A percentile compares a stretch with the other conserved stretches of the same genome.
These are phyloP conservation scores for Plicaturopsis crispa DNA, from an alignment of 768 basidiomycete genomes.

Conservation along the genomic window DNA sequence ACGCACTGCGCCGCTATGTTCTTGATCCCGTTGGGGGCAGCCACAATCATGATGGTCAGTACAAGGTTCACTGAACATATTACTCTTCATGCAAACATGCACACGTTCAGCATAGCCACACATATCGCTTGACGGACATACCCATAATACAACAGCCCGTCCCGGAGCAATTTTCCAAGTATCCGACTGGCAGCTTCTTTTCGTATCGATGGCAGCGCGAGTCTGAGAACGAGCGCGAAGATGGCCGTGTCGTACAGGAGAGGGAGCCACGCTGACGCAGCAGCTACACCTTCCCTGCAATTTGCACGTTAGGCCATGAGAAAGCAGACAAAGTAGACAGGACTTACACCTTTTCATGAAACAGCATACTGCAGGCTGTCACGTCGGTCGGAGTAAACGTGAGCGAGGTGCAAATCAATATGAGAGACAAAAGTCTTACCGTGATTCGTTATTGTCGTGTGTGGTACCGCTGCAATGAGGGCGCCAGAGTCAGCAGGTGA, in stretches of 20 bases:
- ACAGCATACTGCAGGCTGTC: conserved; percentile 35
- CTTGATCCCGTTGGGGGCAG: conserved; percentile 19
- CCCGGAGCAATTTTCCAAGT: conserved; percentile 14
- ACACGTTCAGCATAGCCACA: conserved; percentile 1
- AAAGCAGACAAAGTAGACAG: no score
- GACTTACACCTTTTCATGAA: no score
- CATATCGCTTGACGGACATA: conserved; percentile 3
- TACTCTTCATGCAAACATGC: no score
- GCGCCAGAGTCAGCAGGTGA: no score
- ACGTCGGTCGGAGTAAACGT: no score
- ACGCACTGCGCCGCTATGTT: conserved; percentile 34
- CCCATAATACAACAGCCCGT: conserved; percentile 30
- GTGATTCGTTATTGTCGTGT: no score
- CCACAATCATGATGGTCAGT: conserved; percentile 29
- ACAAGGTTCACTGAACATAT: conserved; percentile 30
- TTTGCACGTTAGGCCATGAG: no score
- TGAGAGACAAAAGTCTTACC: no score
- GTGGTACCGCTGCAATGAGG: no score
- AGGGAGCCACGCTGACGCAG: conserved; percentile 33
- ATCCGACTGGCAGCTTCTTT: conserved; percentile 9
- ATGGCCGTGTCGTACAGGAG: conserved; percentile 30
- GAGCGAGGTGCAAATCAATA: no score
- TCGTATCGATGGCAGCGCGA: conserved; percentile 17
- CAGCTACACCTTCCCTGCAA: conserved; percentile 18
- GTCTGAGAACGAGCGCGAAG: conserved; percentile 23